A percentile compares a stretch with the other conserved stretches of the same genome.
Conservation (phyloP, 306 rosid genomes). For the Castanospermum australe region DNA sequence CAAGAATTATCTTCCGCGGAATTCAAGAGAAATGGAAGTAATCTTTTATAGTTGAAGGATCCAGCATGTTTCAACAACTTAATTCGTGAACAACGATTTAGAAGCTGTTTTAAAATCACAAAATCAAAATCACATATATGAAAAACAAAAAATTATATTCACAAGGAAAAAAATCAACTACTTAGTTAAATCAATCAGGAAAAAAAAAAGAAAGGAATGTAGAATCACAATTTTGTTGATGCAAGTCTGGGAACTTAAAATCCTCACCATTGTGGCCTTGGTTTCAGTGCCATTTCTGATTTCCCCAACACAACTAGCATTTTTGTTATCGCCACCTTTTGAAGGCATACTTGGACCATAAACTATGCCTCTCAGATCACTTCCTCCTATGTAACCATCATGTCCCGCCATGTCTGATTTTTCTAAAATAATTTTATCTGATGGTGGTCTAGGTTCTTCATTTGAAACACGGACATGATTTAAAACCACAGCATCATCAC, state of each 20-base stretch:
- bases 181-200: not conserved
- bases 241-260: not conserved
- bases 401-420: constrained; percentile 26
- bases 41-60: constrained; percentile 59
- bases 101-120: constrained; percentile 38
- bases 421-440: constrained; percentile 33
- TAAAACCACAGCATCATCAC: constrained; percentile 18
- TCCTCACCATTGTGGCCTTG: constrained; percentile 42
- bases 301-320: constrained; percentile 4
- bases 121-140: not conserved
- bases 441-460: constrained; percentile 38
- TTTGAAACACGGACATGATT: constrained; percentile 34
- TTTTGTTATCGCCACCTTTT: constrained; percentile 9
- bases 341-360: constrained; percentile 18
- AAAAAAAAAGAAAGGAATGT: not conserved
- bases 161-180: not conserved
- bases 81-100: constrained; percentile 46
- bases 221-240: not conserved
- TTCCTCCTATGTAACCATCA: constrained; percentile 15
- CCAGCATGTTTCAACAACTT: constrained; percentile 50
- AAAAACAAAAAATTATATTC: not conserved
- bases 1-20: constrained; percentile 32
- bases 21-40: constrained; percentile 64
- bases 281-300: constrained; percentile 26
- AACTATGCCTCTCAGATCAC: constrained; percentile 27